A percentile compares a stretch with the other conserved stretches of the same genome.
phyloP scores from a whole-genome alignment of 257 asterid genomes.

The Jaltomata sinuosa region DNA sequence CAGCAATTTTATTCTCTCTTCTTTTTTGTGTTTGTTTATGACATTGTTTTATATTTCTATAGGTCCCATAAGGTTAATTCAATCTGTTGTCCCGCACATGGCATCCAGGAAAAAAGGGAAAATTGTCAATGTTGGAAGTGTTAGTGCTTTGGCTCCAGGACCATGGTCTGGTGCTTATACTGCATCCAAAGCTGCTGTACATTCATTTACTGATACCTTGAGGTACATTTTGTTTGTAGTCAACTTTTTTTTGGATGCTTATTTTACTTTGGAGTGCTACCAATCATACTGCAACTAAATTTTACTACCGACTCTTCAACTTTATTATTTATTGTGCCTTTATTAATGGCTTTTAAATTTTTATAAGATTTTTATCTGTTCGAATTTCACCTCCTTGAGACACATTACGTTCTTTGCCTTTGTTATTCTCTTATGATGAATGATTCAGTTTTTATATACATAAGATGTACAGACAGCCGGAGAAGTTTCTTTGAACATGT shows the following conservation, averaged over 20 bases:
- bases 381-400: neutral
- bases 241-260: neutral
- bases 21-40: neutral
- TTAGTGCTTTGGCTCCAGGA: constrained; percentile 57
- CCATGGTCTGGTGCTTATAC: constrained; percentile 88
- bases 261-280: neutral
- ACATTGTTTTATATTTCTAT: neutral
- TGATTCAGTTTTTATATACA: neutral
- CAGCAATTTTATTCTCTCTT: neutral
- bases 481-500: neutral
- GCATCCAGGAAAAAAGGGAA: constrained; percentile 80
- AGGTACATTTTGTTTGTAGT: constrained; percentile 42
- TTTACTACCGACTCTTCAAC: neutral
- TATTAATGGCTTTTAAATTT: neutral
- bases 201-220: constrained; percentile 60
- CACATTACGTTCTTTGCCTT: neutral
- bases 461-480: neutral
- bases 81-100: constrained; percentile 91
- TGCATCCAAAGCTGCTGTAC: constrained; percentile 89
- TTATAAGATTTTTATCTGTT: neutral
- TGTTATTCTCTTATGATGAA: neutral
- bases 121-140: constrained; percentile 84
- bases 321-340: neutral
- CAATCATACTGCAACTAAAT: neutral
- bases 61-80: constrained; percentile 85